phyloP scores from a whole-genome alignment of 2,329 filamentous ascomycete species.

The Zymoseptoria tritici region DNA sequence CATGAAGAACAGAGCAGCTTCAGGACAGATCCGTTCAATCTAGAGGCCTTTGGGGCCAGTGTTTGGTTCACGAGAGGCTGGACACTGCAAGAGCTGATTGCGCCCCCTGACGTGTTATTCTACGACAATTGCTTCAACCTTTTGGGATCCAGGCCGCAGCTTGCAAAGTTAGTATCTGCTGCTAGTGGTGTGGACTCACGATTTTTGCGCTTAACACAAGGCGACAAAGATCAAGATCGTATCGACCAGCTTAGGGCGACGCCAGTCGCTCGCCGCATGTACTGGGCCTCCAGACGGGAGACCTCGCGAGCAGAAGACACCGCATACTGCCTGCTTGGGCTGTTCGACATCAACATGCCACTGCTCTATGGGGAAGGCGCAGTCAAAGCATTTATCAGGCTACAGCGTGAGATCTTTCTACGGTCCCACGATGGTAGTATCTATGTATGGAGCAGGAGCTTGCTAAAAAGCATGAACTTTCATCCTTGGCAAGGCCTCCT shows the following conservation, averaged over 20 bases:
- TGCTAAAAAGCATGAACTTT: too few species aligned
- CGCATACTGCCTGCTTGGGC: slow-evolving; percentile 41
- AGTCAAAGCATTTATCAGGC: slow-evolving; percentile 8
- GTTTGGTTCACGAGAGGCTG: slow-evolving; percentile 3
- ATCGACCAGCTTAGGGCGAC: too few species aligned
- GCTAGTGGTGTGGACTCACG: too few species aligned
- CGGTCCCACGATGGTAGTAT: background rate
- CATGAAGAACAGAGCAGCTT: too few species aligned
- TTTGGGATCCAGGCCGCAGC: too few species aligned
- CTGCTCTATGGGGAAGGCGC: slow-evolving; percentile 12
- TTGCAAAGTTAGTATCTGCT: too few species aligned
- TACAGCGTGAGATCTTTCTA: slow-evolving; percentile 9
- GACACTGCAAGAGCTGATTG: slow-evolving; percentile 8
- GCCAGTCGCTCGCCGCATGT: slow-evolving; percentile 5
- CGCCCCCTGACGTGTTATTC: slow-evolving; percentile 7
- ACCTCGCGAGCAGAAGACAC: slow-evolving; percentile 33
- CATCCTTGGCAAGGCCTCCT: background rate
- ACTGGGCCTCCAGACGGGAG: slow-evolving; percentile 10
- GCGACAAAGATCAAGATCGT: too few species aligned
- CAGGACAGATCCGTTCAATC: too few species aligned
- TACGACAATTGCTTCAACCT: background rate
- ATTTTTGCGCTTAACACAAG: too few species aligned
- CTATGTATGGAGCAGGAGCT: too few species aligned
- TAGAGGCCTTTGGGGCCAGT: too few species aligned
- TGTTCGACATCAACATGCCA: slow-evolving; percentile 39